Base-by-base conservation (phyloP, 805 yeast species). In the Saturnispora bothae region DNA sequence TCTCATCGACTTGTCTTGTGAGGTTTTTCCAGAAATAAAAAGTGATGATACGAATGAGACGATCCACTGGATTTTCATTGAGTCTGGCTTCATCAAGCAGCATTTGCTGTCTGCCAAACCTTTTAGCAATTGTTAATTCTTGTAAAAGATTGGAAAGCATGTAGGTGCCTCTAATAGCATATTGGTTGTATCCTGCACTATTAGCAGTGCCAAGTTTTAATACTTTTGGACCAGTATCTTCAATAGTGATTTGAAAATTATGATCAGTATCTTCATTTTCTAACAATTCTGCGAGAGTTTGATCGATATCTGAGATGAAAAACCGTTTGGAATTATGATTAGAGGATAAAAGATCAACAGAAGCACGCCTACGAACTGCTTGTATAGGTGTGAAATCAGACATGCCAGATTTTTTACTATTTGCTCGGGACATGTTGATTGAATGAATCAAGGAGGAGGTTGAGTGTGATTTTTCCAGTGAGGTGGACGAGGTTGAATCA, bases 81-180 rank as follows among this genome's bases (percentile, higher is more conserved):
- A 88, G 66, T 43, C 95, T 61, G 7, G 78, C 80, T 55, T 86
- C 95, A 56, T 85, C 95, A 43, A 86, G 59, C 35, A 83, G 66
- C 66, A 85, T 76, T 51, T 76, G 81, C 44, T 74, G 76, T 45
- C 89, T 68, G 7, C 95, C 95, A 55, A 77, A 72, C 40, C 81
- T 64, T 53, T 82, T 75, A 12, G 96, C 96, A 43, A 85, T 76
- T 1, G 95, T 84, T 46, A 86, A 65, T 58, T 86, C 96, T 61
- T 86, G 96, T 40, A 86, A 65, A 28, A 88, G 60, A 57, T 88
- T 88, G 0, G 92, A 78, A 34, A 86, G 61, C 88, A 82, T 82
- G 53, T 86, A 86, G 0, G 95, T 86, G 3, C 96, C 96, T 42
- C 94, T 64, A 40, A 86, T 69, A 43, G 78, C 83, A 39, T 71